Conservation (phyloP, 164 flowering plant genomes). For the Sextonia rubra region DNA sequence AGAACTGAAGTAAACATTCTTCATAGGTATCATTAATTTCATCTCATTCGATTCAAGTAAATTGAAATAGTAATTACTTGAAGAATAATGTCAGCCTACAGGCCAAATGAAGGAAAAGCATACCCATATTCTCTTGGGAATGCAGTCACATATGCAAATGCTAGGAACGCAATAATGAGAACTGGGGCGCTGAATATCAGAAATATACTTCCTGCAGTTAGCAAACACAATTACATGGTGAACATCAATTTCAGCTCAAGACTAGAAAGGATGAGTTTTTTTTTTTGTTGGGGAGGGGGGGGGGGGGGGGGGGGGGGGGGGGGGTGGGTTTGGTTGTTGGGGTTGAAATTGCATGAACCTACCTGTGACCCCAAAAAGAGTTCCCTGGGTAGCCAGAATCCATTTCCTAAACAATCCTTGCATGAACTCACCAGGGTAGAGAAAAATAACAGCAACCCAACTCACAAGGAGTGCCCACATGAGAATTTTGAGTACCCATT, state of each 20-base stretch:
- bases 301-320: too few relatives aligned
- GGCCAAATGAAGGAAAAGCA: constrained; percentile 8
- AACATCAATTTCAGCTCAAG: not conserved
- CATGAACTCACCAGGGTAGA: constrained; percentile 40
- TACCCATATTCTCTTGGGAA: constrained; percentile 47
- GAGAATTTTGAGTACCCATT: constrained; percentile 46
- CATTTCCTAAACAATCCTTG: constrained; percentile 16
- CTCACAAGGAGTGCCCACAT: constrained; percentile 57
- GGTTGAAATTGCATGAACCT: not conserved
- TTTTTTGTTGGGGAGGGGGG: not conserved
- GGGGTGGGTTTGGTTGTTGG: too few relatives aligned
- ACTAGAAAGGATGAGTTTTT: not conserved
- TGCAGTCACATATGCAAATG: constrained; percentile 33
- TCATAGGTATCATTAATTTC: not conserved
- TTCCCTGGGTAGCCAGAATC: constrained; percentile 19
- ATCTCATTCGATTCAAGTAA: not conserved
- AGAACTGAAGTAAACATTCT: not conserved
- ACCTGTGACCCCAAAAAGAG: constrained; percentile 68
- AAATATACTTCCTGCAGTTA: constrained; percentile 58
- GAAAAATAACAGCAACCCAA: constrained; percentile 57
- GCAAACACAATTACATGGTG: not conserved
- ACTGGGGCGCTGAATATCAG: constrained; percentile 63
- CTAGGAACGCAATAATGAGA: constrained; percentile 53
- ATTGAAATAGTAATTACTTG: not conserved
- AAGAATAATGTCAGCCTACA: not conserved